phyloP scores from a whole-genome alignment of 768 basidiomycete genomes.

The Collybiopsis confluens region DNA sequence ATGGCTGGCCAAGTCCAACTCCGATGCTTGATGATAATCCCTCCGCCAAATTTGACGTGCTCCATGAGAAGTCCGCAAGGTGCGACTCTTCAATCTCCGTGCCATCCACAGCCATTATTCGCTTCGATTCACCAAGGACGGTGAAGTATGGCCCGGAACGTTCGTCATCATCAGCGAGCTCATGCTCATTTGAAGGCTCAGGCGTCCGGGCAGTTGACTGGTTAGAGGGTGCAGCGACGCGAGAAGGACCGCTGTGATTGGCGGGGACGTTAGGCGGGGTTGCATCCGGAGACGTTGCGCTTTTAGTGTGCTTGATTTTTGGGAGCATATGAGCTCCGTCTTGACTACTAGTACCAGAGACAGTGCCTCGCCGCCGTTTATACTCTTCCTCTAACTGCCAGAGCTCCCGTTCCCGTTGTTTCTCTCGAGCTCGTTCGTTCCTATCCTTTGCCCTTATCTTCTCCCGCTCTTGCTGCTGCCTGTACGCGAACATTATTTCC shows the following conservation, averaged over 20 bases:
- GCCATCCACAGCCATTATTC: conserved; percentile 39
- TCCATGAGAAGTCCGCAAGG: conserved; percentile 7
- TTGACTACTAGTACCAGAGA: neutral
- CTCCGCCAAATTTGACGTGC: conserved; percentile 4
- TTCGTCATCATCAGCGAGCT: neutral
- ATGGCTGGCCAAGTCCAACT: neutral
- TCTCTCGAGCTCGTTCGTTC: conserved; percentile 4
- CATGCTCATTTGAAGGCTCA: neutral
- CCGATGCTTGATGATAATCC: conserved; percentile 11
- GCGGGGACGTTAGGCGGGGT: no score
- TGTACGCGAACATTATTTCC: conserved; percentile 7
- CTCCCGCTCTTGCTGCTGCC: conserved; percentile 5
- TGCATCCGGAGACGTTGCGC: no score
- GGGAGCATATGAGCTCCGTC: neutral
- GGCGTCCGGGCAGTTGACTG: neutral
- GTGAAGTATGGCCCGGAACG: conserved; percentile 47
- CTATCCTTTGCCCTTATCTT: conserved; percentile 2
- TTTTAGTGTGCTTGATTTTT: neutral
- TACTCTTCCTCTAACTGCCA: neutral
- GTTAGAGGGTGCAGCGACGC: no score
- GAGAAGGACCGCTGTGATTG: no score
- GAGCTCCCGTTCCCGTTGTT: neutral
- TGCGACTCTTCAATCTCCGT: conserved; percentile 34
- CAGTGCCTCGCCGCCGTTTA: neutral
- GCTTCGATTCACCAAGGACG: conserved; percentile 44